These are phyloP conservation scores for Leucocoprinus leucothites DNA, from an alignment of 768 basidiomycete genomes.

Conservation along the genomic window DNA sequence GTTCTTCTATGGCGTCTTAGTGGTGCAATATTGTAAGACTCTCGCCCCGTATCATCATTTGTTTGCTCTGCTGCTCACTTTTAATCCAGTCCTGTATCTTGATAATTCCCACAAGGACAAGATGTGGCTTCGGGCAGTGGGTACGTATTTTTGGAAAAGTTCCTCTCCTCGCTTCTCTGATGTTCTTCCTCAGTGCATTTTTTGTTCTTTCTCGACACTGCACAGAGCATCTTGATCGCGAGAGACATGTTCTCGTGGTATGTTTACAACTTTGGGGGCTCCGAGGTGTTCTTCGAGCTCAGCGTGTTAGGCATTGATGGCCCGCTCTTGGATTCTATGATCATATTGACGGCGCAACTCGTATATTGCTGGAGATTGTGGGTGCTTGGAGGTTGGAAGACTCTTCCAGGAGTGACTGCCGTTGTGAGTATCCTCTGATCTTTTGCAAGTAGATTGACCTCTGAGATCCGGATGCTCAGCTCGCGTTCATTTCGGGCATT, in stretches of 20 bases:
- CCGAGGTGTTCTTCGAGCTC: not conserved
- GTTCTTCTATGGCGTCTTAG: conserved; percentile 7
- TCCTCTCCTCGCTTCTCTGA: no score
- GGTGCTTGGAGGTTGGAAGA: not conserved
- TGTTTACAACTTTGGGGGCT: conserved; percentile 1
- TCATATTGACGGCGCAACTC: not conserved
- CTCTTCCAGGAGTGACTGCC: not conserved
- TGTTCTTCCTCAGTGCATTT: not conserved
- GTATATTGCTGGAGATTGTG: conserved; percentile 9
- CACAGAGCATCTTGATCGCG: conserved; percentile 6
- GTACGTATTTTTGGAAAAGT: not conserved
- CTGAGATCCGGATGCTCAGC: not conserved
- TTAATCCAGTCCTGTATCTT: conserved; percentile 1
- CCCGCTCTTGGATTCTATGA: conserved; percentile 1
- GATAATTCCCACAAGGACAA: not conserved
- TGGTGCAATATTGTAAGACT: conserved; percentile 11
- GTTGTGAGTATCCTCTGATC: not conserved
- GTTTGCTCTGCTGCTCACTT: not conserved
- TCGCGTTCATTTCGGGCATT: not conserved
- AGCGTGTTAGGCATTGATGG: not conserved
- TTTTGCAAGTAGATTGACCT: no score
- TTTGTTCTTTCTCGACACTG: conserved; percentile 6
- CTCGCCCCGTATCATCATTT: no score
- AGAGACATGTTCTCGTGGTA: conserved; percentile 2
- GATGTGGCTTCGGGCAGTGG: not conserved